Evolutionary conservation across 768 basidiomycete species (phyloP), one percentile per base, ranked within the genome.

Genomic region (Calocybe gangraenosa): DNA sequence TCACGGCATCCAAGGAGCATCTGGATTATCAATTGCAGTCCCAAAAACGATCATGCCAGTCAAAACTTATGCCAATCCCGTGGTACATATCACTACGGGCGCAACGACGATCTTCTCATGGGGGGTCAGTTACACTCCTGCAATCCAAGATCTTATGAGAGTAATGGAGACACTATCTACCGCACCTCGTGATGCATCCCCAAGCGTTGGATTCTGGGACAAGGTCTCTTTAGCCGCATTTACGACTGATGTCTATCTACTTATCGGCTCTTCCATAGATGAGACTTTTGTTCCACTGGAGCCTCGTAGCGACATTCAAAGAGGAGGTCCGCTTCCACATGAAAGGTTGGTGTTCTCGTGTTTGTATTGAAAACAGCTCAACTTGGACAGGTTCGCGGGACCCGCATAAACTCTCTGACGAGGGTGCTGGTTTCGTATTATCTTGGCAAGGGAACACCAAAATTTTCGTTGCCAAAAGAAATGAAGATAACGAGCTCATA

Each of bases 21-120:
- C 67, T 1, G 71, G 76, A 4, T 74, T 93, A 37, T 69, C 68
- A 19, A 63, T 93, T 32, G 51, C 65, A 33, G 73, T 95, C 25
- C 91, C 92, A 1, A 96, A 94, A 63, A 94, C 92, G 0, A 84
- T 92, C 46, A 95, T 93, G 88, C 87, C 94, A 0, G 87, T 94
- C 55, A 98, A 98, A 65, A 89, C 85, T 7, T 96, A 94, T 57
- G 87, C 89, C 1, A 74, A 77, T 36, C 90, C 92, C 2, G 64
- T 68, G 10, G 75, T 97, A 52, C 72, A 74, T 15, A 75, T 96
- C 38, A 66, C 70, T n/a, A 79, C 85, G 3, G 65, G 75, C 17
- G 71, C 69, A 23, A 73, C 82, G 3, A 88, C 91, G 0, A 77
- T 82, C 30, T 76, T 96, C 50, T 79, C 85, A 13, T 98, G 94